Evolutionary conservation across 2,329 filamentous ascomycete genomes (phyloP).

Genomic region (Fonsecaea monophora): DNA sequence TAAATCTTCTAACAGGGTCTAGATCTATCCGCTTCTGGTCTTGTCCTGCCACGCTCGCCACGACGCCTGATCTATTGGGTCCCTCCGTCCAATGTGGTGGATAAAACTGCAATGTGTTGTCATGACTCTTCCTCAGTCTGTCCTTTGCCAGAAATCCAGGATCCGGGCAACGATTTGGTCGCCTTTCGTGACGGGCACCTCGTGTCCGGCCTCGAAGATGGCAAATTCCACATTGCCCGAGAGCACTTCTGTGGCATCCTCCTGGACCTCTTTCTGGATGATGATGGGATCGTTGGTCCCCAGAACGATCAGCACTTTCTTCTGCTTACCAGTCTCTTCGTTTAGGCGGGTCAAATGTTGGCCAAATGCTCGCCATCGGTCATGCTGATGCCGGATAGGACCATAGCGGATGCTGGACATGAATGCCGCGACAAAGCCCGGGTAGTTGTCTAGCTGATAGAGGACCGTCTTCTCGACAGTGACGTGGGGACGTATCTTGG

Average conservation of each 20-base stretch:
- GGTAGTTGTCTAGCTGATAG: slow-evolving; percentile 73
- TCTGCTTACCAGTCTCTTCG: slow-evolving; percentile 44
- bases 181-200: slow-evolving; percentile 69
- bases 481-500: slow-evolving; percentile 58
- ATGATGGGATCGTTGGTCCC: slow-evolving; percentile 72
- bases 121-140: slow-evolving; percentile 19
- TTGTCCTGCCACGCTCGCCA: background rate
- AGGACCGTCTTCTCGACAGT: slow-evolving; percentile 68
- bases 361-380: slow-evolving; percentile 67
- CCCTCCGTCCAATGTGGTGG: background rate
- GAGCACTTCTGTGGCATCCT: slow-evolving; percentile 65
- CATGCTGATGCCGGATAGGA: slow-evolving; percentile 70
- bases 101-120: background rate
- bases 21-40: background rate
- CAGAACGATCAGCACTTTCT: slow-evolving; percentile 67
- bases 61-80: background rate
- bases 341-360: slow-evolving; percentile 56
- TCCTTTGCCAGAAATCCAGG: slow-evolving; percentile 49
- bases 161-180: slow-evolving; percentile 65
- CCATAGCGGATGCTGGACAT: slow-evolving; percentile 73
- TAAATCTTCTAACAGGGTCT: background rate
- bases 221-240: slow-evolving; percentile 65
- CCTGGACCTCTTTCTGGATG: slow-evolving; percentile 66
- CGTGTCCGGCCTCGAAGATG: slow-evolving; percentile 70
- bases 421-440: slow-evolving; percentile 73